A percentile compares a stretch with the other conserved stretches of the same genome.
Conservation (phyloP, 306 rosid genomes). For the Malus sieversii region DNA sequence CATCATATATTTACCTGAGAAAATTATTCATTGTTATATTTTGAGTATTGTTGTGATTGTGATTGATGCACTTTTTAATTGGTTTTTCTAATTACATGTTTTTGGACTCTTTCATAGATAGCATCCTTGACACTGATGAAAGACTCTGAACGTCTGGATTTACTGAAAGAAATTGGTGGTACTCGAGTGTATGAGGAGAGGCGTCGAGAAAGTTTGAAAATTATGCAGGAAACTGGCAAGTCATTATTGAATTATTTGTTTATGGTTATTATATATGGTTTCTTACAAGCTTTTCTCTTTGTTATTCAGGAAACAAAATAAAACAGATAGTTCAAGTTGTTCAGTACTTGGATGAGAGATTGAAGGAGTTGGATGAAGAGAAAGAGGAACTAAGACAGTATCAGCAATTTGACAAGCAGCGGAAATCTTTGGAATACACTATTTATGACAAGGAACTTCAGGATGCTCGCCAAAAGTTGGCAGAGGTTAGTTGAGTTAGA, state of each 20-base stretch:
- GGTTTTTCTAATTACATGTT: neutral
- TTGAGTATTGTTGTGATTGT: neutral
- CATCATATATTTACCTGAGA: neutral
- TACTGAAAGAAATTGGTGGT: slow-evolving; percentile 96
- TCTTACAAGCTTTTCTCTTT: slow-evolving; percentile 12
- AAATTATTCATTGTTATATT: slow-evolving; percentile 5
- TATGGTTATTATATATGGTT: neutral
- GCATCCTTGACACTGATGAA: slow-evolving; percentile 88
- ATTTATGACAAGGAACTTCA: slow-evolving; percentile 82
- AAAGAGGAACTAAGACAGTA: slow-evolving; percentile 91
- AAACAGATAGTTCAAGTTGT: slow-evolving; percentile 97
- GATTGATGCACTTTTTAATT: neutral
- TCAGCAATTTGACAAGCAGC: slow-evolving; percentile 90
- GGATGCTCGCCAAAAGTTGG: slow-evolving; percentile 84
- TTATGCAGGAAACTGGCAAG: slow-evolving; percentile 94
- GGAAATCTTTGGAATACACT: slow-evolving; percentile 84
- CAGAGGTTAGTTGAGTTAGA: slow-evolving; percentile 52
- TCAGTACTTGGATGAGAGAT: slow-evolving; percentile 91
- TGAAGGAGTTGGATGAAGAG: slow-evolving; percentile 92
- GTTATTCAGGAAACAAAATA: slow-evolving; percentile 70
- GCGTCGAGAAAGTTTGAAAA: slow-evolving; percentile 93
- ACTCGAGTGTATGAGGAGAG: slow-evolving; percentile 98
- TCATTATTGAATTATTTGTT: slow-evolving; percentile 2
- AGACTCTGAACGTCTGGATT: slow-evolving; percentile 89
- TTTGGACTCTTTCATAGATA: slow-evolving; percentile 44